Base-by-base conservation (phyloP, 2,329 filamentous ascomycete species). In the Hypoxylon sp. region DNA sequence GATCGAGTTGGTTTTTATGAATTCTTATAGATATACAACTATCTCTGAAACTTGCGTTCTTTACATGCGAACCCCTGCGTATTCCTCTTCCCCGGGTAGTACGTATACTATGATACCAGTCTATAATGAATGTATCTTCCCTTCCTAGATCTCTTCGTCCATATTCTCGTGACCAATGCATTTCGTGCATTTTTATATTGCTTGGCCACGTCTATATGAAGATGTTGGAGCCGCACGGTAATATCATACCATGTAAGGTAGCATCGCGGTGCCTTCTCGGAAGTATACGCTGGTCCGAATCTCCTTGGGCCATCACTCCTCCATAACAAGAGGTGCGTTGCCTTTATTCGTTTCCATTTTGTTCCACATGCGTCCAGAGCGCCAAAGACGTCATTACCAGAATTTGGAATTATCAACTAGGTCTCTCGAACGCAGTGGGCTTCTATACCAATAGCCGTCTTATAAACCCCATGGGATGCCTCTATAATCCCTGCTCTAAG, bases 381-480 rank as follows among this genome's bases (percentile, higher is more conserved):
- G 14, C 6, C n/a, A 17, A 62, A 53, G 63, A 61, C 39, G 63
- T 61, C 46, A 54, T 58, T n/a, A 29, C 14, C 5, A 55, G 13
- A 31, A 70, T 70, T 70, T 68, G 62, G 62, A 70, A 70, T 70
- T 48, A 29, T 46, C 13, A 35, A 52, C 35, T 42, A 42, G 35
- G 26, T 35, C n/a, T 47, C 22, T 37, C 24, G 17, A 54, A 24
- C 52, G 44, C 37, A 13, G 56, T 26, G 19, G 17, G 44, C 33
- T 55, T 56, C 53, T 9, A 50, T 5, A 50, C 10, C 5, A 29
- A 1, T 19, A 3, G n/a, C 46, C 3, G 26, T 22, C 33, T 46
- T 3, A 10, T 47, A 17, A 19, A 29, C 2, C 31, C 26, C 17
- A 46, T 31, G 24, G 4, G 8, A 13, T 17, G 37, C 39, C 13